Evolutionary conservation across 208 protist genomes (phyloP), one percentile per base, ranked within the genome.

Genomic region (Crithidia bombi): DNA sequence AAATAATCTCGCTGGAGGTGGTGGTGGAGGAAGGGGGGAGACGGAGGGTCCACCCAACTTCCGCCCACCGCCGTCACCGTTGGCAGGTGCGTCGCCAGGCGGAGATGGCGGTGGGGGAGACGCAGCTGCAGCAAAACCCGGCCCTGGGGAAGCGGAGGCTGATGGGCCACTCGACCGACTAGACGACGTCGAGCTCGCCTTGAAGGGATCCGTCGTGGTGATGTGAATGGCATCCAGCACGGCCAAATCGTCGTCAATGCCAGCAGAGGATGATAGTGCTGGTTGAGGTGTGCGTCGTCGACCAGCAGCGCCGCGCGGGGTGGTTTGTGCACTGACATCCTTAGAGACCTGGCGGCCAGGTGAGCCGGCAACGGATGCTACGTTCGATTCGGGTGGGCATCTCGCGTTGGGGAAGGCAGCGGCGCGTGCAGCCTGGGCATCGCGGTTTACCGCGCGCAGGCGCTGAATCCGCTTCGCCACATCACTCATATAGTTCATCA

Each of bases 401-500:
- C 26, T 30, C 1, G 50, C 25, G 46, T 36, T 44, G 23, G 46
- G 23, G 23, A 62, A 44, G 28, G 21, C 61, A 6, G 69, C 59
- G 46, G 44, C 61, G 51, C 44, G 59, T 17, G 46, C 44, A 23
- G 35, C 62, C 57, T 65, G 71, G 0, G 49, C 41, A 3, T 43
- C 33, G 28, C 63, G 39, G 44, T 49, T 73, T 17, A 74, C 7
- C 11, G 66, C 59, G 55, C 80, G 81, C 28, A 91, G 70, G 1
- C 71, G 69, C 62, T 89, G 85, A 36, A 92, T 75, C 17, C 78
- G 76, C 47, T 82, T 83, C 15, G 82, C 84, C 0, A 92, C 82
- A 57, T 89, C 81, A 47, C 82, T 81, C 62, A 90, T 79, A 64
- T 87, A 89, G 41, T 83, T 78, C 67, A 81, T 81, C 12, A 92